Evolutionary conservation across 371 early-diverging fungal species (phyloP).

Genomic region (Mortierella sp.): DNA sequence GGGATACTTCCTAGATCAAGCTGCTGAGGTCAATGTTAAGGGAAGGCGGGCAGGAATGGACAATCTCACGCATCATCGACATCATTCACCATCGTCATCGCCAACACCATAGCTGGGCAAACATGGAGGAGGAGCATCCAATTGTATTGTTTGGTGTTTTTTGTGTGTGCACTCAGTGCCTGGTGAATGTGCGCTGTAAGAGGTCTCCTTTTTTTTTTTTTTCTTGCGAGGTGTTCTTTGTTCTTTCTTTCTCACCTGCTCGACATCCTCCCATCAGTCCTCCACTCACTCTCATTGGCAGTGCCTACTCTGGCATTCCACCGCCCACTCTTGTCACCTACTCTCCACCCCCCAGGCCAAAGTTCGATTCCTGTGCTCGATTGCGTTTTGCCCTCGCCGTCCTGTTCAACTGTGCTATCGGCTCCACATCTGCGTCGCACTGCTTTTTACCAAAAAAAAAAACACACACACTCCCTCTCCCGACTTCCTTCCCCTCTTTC

Average conservation of each 20-base stretch:
- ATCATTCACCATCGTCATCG: no score
- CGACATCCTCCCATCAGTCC: neutral
- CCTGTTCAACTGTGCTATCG: neutral
- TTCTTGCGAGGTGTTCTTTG: neutral
- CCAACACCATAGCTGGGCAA: no score
- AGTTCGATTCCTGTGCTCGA: neutral
- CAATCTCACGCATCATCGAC: no score
- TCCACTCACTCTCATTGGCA: neutral
- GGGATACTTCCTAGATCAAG: no score
- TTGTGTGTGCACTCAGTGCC: no score
- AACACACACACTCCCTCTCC: neutral
- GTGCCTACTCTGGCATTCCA: neutral
- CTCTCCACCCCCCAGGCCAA: no score
- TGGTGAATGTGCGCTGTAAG: no score
- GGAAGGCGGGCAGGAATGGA: no score
- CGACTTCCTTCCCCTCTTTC: neutral
- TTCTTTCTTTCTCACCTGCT: slow-evolving; percentile 5
- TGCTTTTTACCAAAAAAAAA: slow-evolving; percentile 1
- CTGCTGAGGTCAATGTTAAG: no score
- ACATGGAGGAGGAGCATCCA: no score
- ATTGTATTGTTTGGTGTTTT: no score
- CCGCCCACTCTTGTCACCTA: neutral
- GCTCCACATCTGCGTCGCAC: neutral
- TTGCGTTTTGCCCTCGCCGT: neutral
- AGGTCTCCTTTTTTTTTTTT: no score